Evolutionary conservation across 345 rosid genomes (phyloP), one percentile per base, ranked within the genome.

Genomic region (Salix dunnii): DNA sequence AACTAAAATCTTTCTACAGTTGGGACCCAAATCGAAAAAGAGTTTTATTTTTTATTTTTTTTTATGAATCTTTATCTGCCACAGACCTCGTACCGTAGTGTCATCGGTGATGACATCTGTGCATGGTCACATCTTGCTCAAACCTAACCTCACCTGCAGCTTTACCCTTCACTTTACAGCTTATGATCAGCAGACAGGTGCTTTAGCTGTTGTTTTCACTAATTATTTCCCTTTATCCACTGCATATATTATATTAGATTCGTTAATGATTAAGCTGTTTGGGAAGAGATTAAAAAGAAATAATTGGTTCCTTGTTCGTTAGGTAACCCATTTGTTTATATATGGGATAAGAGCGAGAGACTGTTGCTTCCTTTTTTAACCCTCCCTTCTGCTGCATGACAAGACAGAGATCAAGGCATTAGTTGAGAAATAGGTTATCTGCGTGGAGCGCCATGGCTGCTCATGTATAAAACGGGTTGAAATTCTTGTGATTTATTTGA

Each of bases 141-240:
- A 25, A 78, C 78, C 81, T 73, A 80, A 76, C 70, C 71, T 76
- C 72, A 51, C 31, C 70, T 16, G 63, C 46, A 63, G 21, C 75
- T 55, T 38, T 51, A 43, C 27, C 61, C 12, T 42, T 14, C 40
- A 60, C 77, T 81, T 81, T 67, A 67, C 77, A 43, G 58, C 38
- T 70, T 70, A 35, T 67, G 28, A 79, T 69, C 70, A 69, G 11
- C 53, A 42, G 71, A 70, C 60, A 68, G 70, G 49, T 21, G 62
- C 73, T 53, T 55, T 64, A 28, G 68, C 61, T 36, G 65, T 75
- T 76, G 36, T n/a, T 73, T 78, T 76, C 80, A 5, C 70, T 27
- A 16, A 68, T 68, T 79, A 62, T 76, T 33, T 66, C 16, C 4
- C 70, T 66, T 66, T 74, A 74, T 74, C 61, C 30, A n/a, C 21